These are phyloP conservation scores for Phytophthora ramorum DNA, from an alignment of 352 stramenopile genomes.

Conservation along the genomic window DNA sequence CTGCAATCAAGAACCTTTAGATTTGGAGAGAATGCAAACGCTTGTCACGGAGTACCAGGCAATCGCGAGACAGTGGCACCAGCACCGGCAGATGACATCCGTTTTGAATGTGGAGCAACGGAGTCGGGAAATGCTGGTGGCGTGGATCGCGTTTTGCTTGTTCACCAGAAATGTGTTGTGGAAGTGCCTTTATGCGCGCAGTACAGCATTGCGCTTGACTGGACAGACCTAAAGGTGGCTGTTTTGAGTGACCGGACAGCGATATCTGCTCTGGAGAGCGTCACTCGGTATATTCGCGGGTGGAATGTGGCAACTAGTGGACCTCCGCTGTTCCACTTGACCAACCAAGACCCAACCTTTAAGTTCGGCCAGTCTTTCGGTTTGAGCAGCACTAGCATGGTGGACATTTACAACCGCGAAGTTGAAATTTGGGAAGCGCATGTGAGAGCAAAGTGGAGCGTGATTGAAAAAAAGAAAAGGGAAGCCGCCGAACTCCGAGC, in stretches of 20 bases:
- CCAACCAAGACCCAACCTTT: slow-evolving; percentile 42
- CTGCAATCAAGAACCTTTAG: neutral
- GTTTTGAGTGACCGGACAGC: slow-evolving; percentile 42
- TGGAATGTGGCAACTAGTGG: slow-evolving; percentile 31
- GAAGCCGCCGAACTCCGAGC: slow-evolving; percentile 2
- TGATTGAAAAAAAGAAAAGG: slow-evolving; percentile 31
- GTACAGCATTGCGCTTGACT: slow-evolving; percentile 57
- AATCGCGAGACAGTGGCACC: slow-evolving; percentile 16
- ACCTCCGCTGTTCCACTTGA: slow-evolving; percentile 52
- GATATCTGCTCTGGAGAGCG: slow-evolving; percentile 36
- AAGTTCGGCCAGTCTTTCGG: slow-evolving; percentile 42
- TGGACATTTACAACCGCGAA: slow-evolving; percentile 10
- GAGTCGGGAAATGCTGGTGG: slow-evolving; percentile 47
- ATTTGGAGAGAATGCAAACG: slow-evolving; percentile 18
- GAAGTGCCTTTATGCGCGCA: slow-evolving; percentile 21
- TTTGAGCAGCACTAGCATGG: slow-evolving; percentile 13
- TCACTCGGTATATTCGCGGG: slow-evolving; percentile 47
- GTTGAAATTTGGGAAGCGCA: slow-evolving; percentile 27
- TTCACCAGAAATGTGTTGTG: slow-evolving; percentile 32
- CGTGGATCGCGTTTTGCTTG: slow-evolving; percentile 57
- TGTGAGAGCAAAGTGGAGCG: slow-evolving; percentile 12
- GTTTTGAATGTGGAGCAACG: slow-evolving; percentile 42
- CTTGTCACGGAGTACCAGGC: slow-evolving; percentile 29
- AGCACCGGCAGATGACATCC: slow-evolving; percentile 18
- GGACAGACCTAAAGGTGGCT: slow-evolving; percentile 41